Evolutionary conservation across 495 filamentous ascomycete genomes (phyloP), one percentile per base, ranked within the genome.

Genomic region (Entonaema liquescens): DNA sequence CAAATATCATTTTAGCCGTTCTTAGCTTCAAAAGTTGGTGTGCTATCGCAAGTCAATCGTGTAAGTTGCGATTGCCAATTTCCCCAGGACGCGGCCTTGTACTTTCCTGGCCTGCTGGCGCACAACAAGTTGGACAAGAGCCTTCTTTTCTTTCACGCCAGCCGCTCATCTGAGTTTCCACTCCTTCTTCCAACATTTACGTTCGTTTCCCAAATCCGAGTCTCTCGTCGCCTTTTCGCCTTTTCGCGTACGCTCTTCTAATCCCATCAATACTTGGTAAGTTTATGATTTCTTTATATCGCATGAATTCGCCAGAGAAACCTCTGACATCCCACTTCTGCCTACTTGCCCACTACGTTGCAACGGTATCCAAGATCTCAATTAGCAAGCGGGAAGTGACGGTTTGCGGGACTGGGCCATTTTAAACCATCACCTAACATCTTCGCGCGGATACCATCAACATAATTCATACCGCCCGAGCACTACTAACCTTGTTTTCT

Each of bases 171-270:
- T 38, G 28, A 54, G 29, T 55, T 68, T 68, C 40, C 60, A 68
- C 56, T 68, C 61, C 25, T 60, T 72, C 59, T 60, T 28, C 54
- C 50, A 9, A 49, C 28, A 19, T 13, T 56, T 40, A 72, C 70
- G 56, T 42, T 68, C 65, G 21, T 68, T 68, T 62, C 56, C 49
- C 28, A 52, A 21, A 55, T 62, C 36, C 61, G 3, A 21, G 65
- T 62, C 56, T 68, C 44, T 62, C 49, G 42, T 42, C 57, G 29
- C 8, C 44, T 53, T 71, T 71, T n/a, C n/a, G n/a, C n/a, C 49
- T 72, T 72, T 38, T 60, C 17, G 33, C 56, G 40, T 68, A 68
- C 42, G 64, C 5, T 44, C 36, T 72, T 72, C 65, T 72, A 72
- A 72, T 72, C n/a, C 11, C 36, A 33, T 65, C 50, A 64, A 40